Percentiles rank a stretch among this genome's conserved stretches.
Evolutionary conservation across 306 rosid genomes (phyloP).

Genomic region (Spatholobus suberectus): DNA sequence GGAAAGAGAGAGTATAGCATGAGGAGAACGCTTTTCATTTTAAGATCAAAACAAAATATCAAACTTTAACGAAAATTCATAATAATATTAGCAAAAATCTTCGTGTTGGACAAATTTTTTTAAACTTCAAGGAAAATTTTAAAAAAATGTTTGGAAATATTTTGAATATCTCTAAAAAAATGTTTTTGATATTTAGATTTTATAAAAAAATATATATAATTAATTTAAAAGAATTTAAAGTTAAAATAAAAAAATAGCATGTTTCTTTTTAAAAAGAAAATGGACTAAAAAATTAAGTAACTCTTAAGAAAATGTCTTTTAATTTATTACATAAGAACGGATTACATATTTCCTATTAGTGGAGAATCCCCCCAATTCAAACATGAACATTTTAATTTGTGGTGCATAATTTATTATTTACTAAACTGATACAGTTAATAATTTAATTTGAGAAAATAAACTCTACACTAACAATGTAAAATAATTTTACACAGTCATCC

Average conservation of each 20-base stretch:
- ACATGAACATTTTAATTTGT: neutral
- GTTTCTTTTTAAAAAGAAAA: neutral
- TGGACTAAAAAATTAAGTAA: neutral
- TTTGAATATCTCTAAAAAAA: too few relatives aligned
- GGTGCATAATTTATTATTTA: neutral
- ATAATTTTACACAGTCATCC: too few relatives aligned
- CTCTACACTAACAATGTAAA: too few relatives aligned
- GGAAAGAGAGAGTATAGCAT: neutral
- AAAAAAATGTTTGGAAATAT: too few relatives aligned
- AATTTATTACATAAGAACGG: neutral
- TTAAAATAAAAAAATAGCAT: neutral
- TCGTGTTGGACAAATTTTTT: too few relatives aligned
- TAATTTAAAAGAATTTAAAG: neutral
- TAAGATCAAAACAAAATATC: neutral
- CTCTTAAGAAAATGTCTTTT: neutral
- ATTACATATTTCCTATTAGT: neutral
- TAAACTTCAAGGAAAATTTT: too few relatives aligned
- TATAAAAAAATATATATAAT: too few relatives aligned
- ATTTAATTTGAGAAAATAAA: too few relatives aligned
- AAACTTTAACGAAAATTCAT: neutral
- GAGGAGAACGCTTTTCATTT: neutral
- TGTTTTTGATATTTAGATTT: too few relatives aligned
- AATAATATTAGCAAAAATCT: too few relatives aligned
- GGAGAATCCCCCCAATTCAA: neutral
- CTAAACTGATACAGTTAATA: too few relatives aligned